Percentiles rank a stretch among this genome's conserved stretches.
These are phyloP conservation scores for Elaeis oleifera DNA, from an alignment of 202 grass and related monocot genomes.

Conservation along the genomic window DNA sequence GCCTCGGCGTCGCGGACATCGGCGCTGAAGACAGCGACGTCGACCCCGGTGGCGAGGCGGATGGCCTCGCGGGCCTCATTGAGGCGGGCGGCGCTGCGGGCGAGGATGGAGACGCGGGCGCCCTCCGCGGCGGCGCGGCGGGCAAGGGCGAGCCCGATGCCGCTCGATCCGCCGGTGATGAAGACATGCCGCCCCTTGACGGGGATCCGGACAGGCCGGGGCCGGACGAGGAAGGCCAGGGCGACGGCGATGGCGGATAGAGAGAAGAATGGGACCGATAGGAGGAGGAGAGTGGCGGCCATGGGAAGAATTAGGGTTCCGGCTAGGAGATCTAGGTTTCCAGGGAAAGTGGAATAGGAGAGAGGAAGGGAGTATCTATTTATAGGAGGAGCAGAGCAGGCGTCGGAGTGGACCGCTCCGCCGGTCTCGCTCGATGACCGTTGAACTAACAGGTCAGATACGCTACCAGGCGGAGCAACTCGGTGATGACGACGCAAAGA, in stretches of 20 bases:
- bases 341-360: too few species aligned
- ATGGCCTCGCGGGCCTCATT: neutral
- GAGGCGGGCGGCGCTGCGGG: neutral
- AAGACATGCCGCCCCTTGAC: constrained; percentile 4
- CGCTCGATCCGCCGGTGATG: neutral
- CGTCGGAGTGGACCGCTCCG: too few species aligned
- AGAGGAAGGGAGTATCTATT: too few species aligned
- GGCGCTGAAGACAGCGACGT: neutral
- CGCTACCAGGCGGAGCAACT: too few species aligned
- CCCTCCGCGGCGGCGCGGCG: neutral
- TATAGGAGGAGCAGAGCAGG: too few species aligned
- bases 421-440: too few species aligned
- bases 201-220: neutral
- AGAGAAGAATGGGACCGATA: neutral
- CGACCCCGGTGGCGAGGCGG: constrained; percentile 2
- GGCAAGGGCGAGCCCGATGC: constrained; percentile 2
- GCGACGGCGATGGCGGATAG: neutral
- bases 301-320: neutral
- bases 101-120: constrained; percentile 6
- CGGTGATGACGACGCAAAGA: too few species aligned
- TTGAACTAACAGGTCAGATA: too few species aligned
- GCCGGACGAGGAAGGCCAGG: constrained; percentile 1
- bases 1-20: constrained; percentile 3
- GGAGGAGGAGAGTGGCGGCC: neutral
- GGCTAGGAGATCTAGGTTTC: too few species aligned